A percentile compares a stretch with the other conserved stretches of the same genome.
Conservation (phyloP, 2,329 filamentous ascomycete species). For the Scolecobasidium constrictum region DNA sequence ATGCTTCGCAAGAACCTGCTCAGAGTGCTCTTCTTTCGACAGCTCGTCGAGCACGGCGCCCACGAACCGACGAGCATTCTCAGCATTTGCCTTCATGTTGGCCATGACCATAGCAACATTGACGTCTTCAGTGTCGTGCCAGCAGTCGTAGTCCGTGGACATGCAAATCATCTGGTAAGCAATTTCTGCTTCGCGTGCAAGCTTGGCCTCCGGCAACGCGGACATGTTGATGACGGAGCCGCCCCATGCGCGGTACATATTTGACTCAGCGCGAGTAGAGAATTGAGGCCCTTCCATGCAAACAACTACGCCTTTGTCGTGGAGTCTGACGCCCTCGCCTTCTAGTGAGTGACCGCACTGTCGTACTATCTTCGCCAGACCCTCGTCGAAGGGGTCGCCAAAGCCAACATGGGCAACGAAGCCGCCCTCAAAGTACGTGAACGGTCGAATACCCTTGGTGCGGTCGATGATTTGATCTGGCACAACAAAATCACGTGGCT, state of each 20-base stretch:
- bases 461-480: constrained; percentile 96
- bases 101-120: constrained; percentile 95
- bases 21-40: constrained; percentile 61
- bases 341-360: constrained; percentile 66
- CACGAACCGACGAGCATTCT: constrained; percentile 78
- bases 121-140: constrained; percentile 71
- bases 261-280: constrained; percentile 87
- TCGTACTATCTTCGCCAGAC: constrained; percentile 65
- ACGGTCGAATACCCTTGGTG: constrained; percentile 87
- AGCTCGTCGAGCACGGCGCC: constrained; percentile 81
- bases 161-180: constrained; percentile 98
- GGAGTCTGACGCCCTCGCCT: constrained; percentile 74
- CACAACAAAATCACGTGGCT: constrained; percentile 91
- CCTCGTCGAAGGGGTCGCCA: constrained; percentile 83
- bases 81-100: constrained; percentile 86
- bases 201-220: constrained; percentile 85
- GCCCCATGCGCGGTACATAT: constrained; percentile 91
- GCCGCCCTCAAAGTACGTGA: constrained; percentile 90
- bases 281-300: constrained; percentile 99
- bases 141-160: constrained; percentile 99
- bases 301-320: constrained; percentile 73
- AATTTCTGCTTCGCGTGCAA: constrained; percentile 91
- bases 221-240: constrained; percentile 98
- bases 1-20: constrained; percentile 71
- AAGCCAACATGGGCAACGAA: constrained; percentile 92